These are phyloP conservation scores for Arabidopsis suecica DNA, from an alignment of 345 rosid species.

Conservation along the genomic window DNA sequence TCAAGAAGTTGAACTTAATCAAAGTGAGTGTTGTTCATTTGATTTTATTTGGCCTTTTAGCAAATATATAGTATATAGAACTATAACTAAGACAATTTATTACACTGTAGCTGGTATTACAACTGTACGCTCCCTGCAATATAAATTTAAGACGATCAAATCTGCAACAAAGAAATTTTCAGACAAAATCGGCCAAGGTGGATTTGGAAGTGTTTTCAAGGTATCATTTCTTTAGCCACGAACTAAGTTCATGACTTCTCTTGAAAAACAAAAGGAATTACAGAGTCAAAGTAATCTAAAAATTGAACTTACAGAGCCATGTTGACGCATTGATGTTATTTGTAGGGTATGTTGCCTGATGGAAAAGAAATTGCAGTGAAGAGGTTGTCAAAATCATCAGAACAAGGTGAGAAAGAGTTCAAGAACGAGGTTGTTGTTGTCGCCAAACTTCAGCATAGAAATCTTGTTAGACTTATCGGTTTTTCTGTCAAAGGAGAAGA, in stretches of 20 bases:
- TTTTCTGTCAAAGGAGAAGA: neutral
- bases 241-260: neutral
- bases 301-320: neutral
- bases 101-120: conserved; percentile 38
- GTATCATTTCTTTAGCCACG: conserved; percentile 29
- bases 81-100: neutral
- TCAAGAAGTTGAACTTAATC: neutral
- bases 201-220: conserved; percentile 67
- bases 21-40: conserved; percentile 10
- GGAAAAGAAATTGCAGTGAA: conserved; percentile 5
- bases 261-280: neutral
- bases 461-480: conserved; percentile 3
- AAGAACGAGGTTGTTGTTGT: neutral
- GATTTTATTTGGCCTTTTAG: neutral
- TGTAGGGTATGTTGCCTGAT: neutral
- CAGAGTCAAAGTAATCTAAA: neutral
- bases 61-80: neutral
- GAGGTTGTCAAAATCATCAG: neutral
- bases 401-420: neutral
- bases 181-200: conserved; percentile 63
- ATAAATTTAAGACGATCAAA: conserved; percentile 46
- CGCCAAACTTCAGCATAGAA: conserved; percentile 3
- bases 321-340: neutral
- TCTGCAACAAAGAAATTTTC: conserved; percentile 55
- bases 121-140: conserved; percentile 49